A percentile compares a stretch with the other conserved stretches of the same genome.
phyloP scores from a whole-genome alignment of 306 rosid species.

The Lathyrus sativus region DNA sequence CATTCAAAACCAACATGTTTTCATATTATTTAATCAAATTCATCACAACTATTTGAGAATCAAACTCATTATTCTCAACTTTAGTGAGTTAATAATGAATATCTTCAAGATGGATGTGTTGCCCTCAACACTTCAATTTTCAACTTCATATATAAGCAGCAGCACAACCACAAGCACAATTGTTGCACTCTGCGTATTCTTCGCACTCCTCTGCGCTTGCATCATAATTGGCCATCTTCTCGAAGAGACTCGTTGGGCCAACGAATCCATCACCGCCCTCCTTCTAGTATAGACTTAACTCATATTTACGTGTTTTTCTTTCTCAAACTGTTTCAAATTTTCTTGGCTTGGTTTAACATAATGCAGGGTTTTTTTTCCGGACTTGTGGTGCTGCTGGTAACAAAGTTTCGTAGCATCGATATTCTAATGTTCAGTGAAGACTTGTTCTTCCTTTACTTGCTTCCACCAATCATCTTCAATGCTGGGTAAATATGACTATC shows the following conservation, averaged over 20 bases:
- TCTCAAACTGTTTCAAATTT: background rate
- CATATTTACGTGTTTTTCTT: background rate
- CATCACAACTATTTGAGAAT: too few relatives aligned
- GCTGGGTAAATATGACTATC: constrained; percentile 64
- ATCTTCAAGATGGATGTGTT: constrained; percentile 42
- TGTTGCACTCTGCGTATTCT: constrained; percentile 60
- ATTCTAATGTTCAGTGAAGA: constrained; percentile 60
- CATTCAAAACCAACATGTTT: too few relatives aligned
- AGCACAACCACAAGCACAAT: constrained; percentile 42
- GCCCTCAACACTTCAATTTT: constrained; percentile 27
- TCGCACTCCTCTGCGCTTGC: constrained; percentile 67
- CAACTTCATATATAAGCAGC: constrained; percentile 41
- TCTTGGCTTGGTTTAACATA: constrained; percentile 15
- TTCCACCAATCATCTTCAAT: constrained; percentile 87
- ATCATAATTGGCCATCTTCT: constrained; percentile 73
- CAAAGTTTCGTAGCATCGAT: constrained; percentile 44
- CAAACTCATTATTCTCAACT: background rate
- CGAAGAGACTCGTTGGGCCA: constrained; percentile 70
- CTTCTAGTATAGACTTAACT: constrained; percentile 50
- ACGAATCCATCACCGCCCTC: constrained; percentile 73
- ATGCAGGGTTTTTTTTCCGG: constrained; percentile 69
- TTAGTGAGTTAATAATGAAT: too few relatives aligned
- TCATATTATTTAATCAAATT: too few relatives aligned
- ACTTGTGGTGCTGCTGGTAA: constrained; percentile 59
- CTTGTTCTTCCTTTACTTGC: constrained; percentile 79